Conservation (phyloP, 805 yeast genomes). For the Teunomyces panamensis region DNA sequence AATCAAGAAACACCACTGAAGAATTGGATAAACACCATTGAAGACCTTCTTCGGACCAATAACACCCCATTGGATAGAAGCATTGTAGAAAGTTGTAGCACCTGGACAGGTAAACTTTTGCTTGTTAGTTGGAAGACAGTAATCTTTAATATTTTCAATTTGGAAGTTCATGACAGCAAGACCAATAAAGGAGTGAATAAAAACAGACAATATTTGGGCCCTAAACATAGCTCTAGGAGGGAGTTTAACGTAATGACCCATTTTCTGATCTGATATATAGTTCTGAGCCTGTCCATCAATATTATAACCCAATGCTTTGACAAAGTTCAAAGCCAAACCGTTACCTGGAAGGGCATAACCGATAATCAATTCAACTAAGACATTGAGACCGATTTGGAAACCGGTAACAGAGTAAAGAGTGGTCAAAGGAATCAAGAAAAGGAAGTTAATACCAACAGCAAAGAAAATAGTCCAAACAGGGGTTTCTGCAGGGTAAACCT, state of each 20-base stretch:
- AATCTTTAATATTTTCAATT: constrained; percentile 15
- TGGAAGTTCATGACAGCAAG: constrained; percentile 22
- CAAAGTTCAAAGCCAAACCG: constrained; percentile 39
- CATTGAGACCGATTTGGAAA: constrained; percentile 31
- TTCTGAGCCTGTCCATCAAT: constrained; percentile 56
- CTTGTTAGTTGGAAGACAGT: constrained; percentile 17
- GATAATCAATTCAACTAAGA: constrained; percentile 34
- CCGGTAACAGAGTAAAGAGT: constrained; percentile 30
- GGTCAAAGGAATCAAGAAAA: constrained; percentile 32
- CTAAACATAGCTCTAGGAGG: constrained; percentile 61
- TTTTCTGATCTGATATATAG: constrained; percentile 54
- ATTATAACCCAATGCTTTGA: constrained; percentile 59
- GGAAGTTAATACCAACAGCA: constrained; percentile 31
- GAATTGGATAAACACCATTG: constrained; percentile 30
- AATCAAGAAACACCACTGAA: constrained; percentile 34
- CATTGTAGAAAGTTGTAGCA: constrained; percentile 43
- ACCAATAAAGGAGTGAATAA: constrained; percentile 20
- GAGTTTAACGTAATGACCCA: constrained; percentile 65
- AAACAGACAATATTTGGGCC: constrained; percentile 24
- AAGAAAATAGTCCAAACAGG: constrained; percentile 40
- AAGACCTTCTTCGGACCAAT: constrained; percentile 38
- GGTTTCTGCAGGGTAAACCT: constrained; percentile 30
- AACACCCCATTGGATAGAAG: constrained; percentile 64
- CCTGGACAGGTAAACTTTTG: constrained; percentile 31
- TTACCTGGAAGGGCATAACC: constrained; percentile 40